phyloP scores from a whole-genome alignment of 192 early-diverging fungal genomes.

The Backusella tuberculispora region DNA sequence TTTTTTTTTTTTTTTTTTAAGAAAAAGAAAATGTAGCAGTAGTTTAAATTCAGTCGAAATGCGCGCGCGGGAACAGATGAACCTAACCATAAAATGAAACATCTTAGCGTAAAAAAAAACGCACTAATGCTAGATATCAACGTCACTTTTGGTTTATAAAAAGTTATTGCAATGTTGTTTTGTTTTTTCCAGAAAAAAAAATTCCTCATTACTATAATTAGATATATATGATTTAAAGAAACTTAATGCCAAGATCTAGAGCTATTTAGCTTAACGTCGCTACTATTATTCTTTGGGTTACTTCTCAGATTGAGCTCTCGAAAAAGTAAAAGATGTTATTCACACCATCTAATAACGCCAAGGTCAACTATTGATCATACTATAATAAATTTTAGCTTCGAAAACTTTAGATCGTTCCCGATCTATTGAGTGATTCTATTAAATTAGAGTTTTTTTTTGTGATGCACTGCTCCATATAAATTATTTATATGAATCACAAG shows the following conservation, averaged over 20 bases:
- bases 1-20: neutral
- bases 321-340: too few species aligned
- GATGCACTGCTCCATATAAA: too few species aligned
- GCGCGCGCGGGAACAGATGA: neutral
- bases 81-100: neutral
- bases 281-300: too few species aligned
- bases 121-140: neutral
- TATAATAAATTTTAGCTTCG: too few species aligned
- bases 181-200: neutral
- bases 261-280: neutral
- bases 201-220: neutral
- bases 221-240: too few species aligned
- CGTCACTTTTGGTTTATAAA: constrained; percentile 5
- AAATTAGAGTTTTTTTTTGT: too few species aligned
- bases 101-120: neutral
- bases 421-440: too few species aligned
- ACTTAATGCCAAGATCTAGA: neutral
- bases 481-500: constrained; percentile 2
- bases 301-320: neutral
- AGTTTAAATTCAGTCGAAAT: neutral
- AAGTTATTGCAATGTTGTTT: neutral
- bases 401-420: too few species aligned
- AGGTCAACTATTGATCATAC: too few species aligned
- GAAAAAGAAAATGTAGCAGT: neutral
- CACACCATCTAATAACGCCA: too few species aligned